Base-by-base conservation (phyloP, 1,139 yeast genomes). In the Nakaseomyces nivariensis region DNA sequence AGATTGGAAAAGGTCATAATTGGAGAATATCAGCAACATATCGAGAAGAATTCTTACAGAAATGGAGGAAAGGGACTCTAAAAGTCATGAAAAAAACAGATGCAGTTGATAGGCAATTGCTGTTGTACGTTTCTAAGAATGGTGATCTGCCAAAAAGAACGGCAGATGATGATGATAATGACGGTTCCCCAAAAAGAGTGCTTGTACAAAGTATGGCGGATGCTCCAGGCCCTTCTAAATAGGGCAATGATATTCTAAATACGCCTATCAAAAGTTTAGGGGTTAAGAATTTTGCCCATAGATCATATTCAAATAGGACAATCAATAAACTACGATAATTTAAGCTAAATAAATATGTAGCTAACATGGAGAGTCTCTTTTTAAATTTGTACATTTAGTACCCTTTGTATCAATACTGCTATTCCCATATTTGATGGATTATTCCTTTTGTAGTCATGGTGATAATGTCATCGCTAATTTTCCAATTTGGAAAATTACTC, bases 1-100 rank as follows among this genome's bases (percentile, higher is more conserved):
- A 89, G 67, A 96, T 97, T 0, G 97, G 97, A 29, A 92, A 92
- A 67, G 97, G 98, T 54, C 90, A 90, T 95, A 89, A 89, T 67
- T 92, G 98, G 98, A 95, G 89, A 70, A 90, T 92, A 51, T 80
- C 88, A 55, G 92, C 87, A 45, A 73, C 81, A 46, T 88, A 85
- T 64, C 82, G 85, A 60, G 82, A 82, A 49, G 97, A 92, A 56
- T 90, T 89, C 59, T 71, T 89, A 64, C 78, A 75, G 57, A 85
- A 87, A 69, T 81, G 90, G 67, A 79, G 77, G 53, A 81, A 78
- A 52, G 97, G 92, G 5, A 76, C 82, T 32, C 68, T 83, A 45
- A 79, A 80, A 60, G 81, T 82, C 58, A 76, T 81, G 29, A 82
- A 92, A 67, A 73, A 92, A 60, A 90, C 90, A 5, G 79, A 85